Evolutionary conservation across 805 yeast species (phyloP).

Genomic region (Cyberlindnera euphorbiae): DNA sequence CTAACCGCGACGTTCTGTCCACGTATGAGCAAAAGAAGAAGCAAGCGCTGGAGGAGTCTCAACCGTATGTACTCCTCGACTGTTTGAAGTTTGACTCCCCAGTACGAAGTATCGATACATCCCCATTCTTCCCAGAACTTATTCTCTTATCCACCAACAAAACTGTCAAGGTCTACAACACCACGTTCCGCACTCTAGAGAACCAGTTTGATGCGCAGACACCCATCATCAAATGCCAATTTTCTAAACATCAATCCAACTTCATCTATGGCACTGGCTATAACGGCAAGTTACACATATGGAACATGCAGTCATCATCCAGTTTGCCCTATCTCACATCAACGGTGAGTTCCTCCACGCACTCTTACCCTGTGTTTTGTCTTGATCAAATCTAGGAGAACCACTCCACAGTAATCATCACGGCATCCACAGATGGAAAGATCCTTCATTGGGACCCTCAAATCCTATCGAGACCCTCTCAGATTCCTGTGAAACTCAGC

Average conservation of each 20-base stretch:
- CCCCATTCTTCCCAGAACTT: constrained; percentile 19
- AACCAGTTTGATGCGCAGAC: constrained; percentile 38
- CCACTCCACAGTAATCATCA: constrained; percentile 17
- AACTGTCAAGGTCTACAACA: constrained; percentile 19
- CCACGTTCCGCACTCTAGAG: constrained; percentile 26
- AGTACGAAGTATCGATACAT: constrained; percentile 17
- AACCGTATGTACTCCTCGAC: constrained; percentile 5
- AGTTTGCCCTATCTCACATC: constrained; percentile 17
- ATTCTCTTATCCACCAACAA: constrained; percentile 17
- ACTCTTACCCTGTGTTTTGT: constrained; percentile 23
- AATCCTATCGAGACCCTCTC: constrained; percentile 23
- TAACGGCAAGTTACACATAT: constrained; percentile 47
- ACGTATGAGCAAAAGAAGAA: constrained; percentile 11
- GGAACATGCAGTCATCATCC: constrained; percentile 33
- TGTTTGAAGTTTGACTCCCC: constrained; percentile 9
- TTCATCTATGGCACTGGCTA: constrained; percentile 44
- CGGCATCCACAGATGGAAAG: constrained; percentile 29
- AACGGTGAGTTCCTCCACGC: constrained; percentile 13
- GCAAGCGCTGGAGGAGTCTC: constrained; percentile 13
- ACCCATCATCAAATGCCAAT: constrained; percentile 34
- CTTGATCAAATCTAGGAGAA: constrained; percentile 20
- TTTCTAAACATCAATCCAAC: constrained; percentile 34
- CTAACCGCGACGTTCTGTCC: constrained; percentile 22
- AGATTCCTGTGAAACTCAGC: constrained; percentile 19
- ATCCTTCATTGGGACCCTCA: constrained; percentile 28